Evolutionary conservation across 1,284 basidiomycete genomes (phyloP), one percentile per base, ranked within the genome.

Genomic region (Puccinia polysora): DNA sequence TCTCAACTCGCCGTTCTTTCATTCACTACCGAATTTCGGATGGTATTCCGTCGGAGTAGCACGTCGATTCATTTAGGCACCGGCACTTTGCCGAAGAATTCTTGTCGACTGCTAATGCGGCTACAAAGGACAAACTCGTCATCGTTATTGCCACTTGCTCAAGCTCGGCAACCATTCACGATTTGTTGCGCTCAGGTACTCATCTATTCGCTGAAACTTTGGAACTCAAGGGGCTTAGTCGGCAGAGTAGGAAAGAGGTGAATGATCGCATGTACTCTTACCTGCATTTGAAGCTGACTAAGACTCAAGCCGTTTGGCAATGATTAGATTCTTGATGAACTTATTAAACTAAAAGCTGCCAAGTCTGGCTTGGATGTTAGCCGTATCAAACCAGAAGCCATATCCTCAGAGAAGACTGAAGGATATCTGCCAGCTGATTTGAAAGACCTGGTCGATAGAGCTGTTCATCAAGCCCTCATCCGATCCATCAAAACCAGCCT

Each of bases 381-480:
- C 84, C 75, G 73, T 6, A 23, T 63, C 4, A 83, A 84, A 2
- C 82, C 93, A 43, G 93, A 97, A 79, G 90, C 85, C 76, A 85
- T 89, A 0, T 84, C 87, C 7, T 81, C 97, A 32, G 88, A 92
- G 0, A 88, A 88, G 78, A 93, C 94, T 0, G 96, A 99, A 80
- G 96, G 96, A 0, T 98, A 97, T 79, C 87, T 88, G 0, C 88
- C 90, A 0, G 86, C 87, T 0, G 96, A 99, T 80, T 80, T 99
- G 72, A 85, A 87, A 65, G 94, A 97, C 79, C 82, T 98, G 6
- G 87, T 92, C 0, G 87, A 88, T n/a, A 84, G 91, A 32, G 89
- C 94, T 0, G 83, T 92, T 32, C 92, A 97, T 77, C 88, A 92
- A 76, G 86, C 90, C 7, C 87, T 89, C 2, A 89, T 92, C 68